Evolutionary conservation across 768 basidiomycete genomes (phyloP), one percentile per base, ranked within the genome.

Genomic region (Suillus decipiens): DNA sequence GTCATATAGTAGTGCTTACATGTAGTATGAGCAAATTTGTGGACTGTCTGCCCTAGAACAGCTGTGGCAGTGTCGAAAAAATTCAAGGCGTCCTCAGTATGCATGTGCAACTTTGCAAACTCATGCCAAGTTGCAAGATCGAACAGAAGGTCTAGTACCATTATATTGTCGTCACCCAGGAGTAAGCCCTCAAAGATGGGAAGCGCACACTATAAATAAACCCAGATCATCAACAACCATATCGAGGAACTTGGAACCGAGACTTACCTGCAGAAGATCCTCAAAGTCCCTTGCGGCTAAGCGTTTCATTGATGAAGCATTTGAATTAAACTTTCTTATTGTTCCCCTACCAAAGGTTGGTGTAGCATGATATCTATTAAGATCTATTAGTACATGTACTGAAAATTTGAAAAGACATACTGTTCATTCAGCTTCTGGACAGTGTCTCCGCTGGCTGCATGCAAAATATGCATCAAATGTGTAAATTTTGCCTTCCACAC

Each of bases 251-350:
- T 45, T 4, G 3, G 5, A 59, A 36, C 9, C 0, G 22, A 11
- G 10, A 9, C 37, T 22, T 60, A 60, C 59, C 66, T 78, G 77
- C 0, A 78, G 61, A 14, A 78, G 66, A 59, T 79, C 78, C 56
- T 79, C 76, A 62, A 69, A 79, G 56, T 80, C 75, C 11, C 71
- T 66, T 1, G 76, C 77, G 24, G 76, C 77, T 3, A 78, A 59
- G 57, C 70, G 69, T 51, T 74, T 73, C 67, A 80, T 68, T 31
- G 69, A 73, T 5, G 76, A 71, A 1, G 67, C 73, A 69, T 79
- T 75, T 19, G 67, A 59, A 8, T 42, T 22, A 51, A 78, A 78
- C 31, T 59, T 63, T 0, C 72, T 68, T 15, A 79, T 78, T 0
- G 72, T 74, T 3, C 62, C 61, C 0, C 64, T 59, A 0, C 77